Evolutionary conservation across 2,329 filamentous ascomycete genomes (phyloP).

Genomic region (Pseudocercospora vitis): DNA sequence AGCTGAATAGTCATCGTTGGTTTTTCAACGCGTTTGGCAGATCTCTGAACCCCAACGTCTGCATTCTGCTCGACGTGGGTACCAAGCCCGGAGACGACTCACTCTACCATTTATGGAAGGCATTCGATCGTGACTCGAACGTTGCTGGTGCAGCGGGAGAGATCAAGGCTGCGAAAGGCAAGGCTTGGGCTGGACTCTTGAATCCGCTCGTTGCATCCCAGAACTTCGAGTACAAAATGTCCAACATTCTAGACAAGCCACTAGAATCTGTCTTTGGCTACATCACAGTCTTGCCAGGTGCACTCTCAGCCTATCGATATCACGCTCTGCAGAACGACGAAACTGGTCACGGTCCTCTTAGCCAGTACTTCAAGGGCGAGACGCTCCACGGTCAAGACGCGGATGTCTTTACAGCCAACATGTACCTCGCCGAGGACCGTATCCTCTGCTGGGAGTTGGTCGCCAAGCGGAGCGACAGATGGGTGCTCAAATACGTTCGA

Average conservation of each 20-base stretch:
- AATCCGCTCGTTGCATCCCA: slow-evolving; percentile 96
- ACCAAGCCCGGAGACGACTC: slow-evolving; percentile 86
- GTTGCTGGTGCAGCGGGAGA: slow-evolving; percentile 96
- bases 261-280: slow-evolving; percentile 97
- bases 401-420: slow-evolving; percentile 96
- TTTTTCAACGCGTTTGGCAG: slow-evolving; percentile 98
- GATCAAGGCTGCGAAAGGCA: slow-evolving; percentile 95
- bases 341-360: slow-evolving; percentile 89
- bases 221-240: slow-evolving; percentile 99
- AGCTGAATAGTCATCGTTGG: slow-evolving; percentile 97
- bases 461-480: slow-evolving; percentile 88
- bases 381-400: slow-evolving; percentile 94
- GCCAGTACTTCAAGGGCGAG: slow-evolving; percentile 99
- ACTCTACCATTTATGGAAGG: slow-evolving; percentile 98
- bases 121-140: slow-evolving; percentile 95
- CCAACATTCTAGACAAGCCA: slow-evolving; percentile 96
- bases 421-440: slow-evolving; percentile 88
- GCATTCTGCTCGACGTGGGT: slow-evolving; percentile 93
- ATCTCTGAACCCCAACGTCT: slow-evolving; percentile 91
- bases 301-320: slow-evolving; percentile 91
- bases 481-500: slow-evolving; percentile 98
- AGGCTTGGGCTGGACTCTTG: slow-evolving; percentile 74
- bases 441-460: slow-evolving; percentile 94
- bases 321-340: slow-evolving; percentile 95
- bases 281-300: slow-evolving; percentile 93